Percentiles rank a stretch among this genome's conserved stretches.
These are phyloP conservation scores for Acanthamoeba culbertsoni DNA, from an alignment of 208 protist genomes.

Conservation along the genomic window DNA sequence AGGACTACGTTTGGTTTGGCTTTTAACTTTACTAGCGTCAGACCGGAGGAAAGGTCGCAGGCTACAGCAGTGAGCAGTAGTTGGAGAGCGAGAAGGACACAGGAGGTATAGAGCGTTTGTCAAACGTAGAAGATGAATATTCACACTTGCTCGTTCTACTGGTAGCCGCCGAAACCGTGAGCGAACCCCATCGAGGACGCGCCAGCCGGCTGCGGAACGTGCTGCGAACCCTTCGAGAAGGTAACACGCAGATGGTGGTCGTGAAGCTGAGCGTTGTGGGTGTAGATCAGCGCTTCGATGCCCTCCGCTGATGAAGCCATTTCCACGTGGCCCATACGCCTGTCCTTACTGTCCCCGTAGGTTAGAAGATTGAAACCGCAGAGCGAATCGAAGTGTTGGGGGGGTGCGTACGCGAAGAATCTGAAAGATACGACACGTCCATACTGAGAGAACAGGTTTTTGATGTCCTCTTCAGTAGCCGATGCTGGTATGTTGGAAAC, in stretches of 20 bases:
- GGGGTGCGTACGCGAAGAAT: conserved; percentile 62
- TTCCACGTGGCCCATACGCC: conserved; percentile 70
- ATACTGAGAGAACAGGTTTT: conserved; percentile 46
- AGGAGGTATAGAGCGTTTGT: background rate
- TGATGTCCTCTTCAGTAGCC: conserved; percentile 67
- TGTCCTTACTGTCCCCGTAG: conserved; percentile 61
- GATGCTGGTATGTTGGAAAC: conserved; percentile 64
- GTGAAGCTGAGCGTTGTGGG: conserved; percentile 58
- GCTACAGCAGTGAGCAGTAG: too few relatives aligned
- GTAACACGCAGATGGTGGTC: conserved; percentile 70
- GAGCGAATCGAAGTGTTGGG: background rate
- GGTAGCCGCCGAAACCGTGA: conserved; percentile 10
- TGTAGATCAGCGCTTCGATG: conserved; percentile 64
- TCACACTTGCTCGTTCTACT: conserved; percentile 29
- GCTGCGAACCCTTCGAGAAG: conserved; percentile 67
- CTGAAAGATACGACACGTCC: conserved; percentile 60
- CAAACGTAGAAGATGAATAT: background rate
- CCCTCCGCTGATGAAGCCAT: conserved; percentile 62
- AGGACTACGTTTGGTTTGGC: too few relatives aligned
- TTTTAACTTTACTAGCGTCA: too few relatives aligned
- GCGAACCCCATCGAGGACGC: conserved; percentile 28
- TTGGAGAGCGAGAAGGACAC: background rate
- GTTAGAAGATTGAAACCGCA: background rate
- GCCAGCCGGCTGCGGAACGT: background rate
- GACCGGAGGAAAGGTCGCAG: too few relatives aligned